These are phyloP conservation scores for Plasmopara muralis DNA, from an alignment of 352 stramenopile species.

Conservation along the genomic window DNA sequence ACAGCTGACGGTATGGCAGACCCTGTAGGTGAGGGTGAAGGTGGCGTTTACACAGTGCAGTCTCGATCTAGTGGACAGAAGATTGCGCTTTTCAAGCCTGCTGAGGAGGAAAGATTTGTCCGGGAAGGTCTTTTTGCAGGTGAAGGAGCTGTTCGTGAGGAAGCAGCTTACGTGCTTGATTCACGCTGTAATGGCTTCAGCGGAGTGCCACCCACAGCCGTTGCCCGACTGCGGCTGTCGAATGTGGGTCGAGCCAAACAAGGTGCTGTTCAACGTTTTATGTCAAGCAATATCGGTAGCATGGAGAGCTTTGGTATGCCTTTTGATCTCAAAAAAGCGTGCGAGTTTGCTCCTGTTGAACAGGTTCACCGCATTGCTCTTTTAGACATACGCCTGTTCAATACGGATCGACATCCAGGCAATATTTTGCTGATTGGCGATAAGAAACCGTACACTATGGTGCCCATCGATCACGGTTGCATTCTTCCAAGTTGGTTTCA, in stretches of 20 bases:
- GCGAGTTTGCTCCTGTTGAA: conserved; percentile 57
- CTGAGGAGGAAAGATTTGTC: conserved; percentile 73
- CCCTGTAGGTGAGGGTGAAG: conserved; percentile 51
- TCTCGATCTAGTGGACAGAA: conserved; percentile 62
- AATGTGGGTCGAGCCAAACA: conserved; percentile 41
- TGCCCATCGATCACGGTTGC: conserved; percentile 69
- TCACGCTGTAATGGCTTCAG: conserved; percentile 61
- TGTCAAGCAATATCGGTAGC: conserved; percentile 63
- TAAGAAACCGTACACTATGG: conserved; percentile 72
- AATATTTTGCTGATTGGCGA: conserved; percentile 77
- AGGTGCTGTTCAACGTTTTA: conserved; percentile 76
- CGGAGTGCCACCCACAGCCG: conserved; percentile 65
- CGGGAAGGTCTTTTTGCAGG: conserved; percentile 55
- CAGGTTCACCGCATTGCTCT: conserved; percentile 81
- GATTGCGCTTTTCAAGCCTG: conserved; percentile 77
- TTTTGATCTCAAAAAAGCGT: conserved; percentile 47
- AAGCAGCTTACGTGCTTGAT: conserved; percentile 71
- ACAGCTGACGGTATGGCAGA: conserved; percentile 48
- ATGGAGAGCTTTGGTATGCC: conserved; percentile 83
- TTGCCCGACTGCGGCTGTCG: conserved; percentile 50
- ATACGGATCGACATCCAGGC: conserved; percentile 79
- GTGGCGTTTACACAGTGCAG: conserved; percentile 66
- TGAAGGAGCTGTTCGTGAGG: conserved; percentile 73
- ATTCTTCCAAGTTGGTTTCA: conserved; percentile 78
- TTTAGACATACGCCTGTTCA: conserved; percentile 79